phyloP scores from a whole-genome alignment of 306 rosid species.

The Psophocarpus tetragonolobus region DNA sequence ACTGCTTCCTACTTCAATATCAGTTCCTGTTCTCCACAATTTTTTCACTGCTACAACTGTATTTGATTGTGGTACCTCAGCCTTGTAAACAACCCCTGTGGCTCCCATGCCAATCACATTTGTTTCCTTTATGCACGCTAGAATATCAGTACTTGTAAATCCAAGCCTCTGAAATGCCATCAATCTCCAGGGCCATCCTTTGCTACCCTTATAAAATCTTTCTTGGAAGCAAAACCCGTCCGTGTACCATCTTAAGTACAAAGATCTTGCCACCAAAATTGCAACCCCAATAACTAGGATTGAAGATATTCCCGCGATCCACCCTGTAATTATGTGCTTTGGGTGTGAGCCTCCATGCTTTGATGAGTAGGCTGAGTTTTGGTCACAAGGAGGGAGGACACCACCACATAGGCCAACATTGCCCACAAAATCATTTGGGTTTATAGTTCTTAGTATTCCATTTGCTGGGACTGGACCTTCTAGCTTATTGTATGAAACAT shows the following conservation, averaged over 20 bases:
- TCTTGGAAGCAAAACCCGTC: constrained; percentile 68
- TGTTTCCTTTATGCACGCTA: constrained; percentile 83
- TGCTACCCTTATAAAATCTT: constrained; percentile 61
- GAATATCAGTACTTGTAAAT: constrained; percentile 73
- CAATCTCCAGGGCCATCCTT: constrained; percentile 98
- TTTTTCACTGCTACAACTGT: constrained; percentile 82
- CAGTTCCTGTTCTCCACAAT: constrained; percentile 76
- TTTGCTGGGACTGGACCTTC: constrained; percentile 82
- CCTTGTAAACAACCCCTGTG: constrained; percentile 84
- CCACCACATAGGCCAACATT: constrained; percentile 80
- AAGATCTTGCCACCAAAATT: constrained; percentile 52
- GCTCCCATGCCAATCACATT: constrained; percentile 94
- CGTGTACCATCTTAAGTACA: constrained; percentile 71
- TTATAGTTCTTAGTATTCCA: constrained; percentile 78
- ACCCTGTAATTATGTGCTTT: constrained; percentile 61
- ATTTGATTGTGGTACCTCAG: constrained; percentile 73
- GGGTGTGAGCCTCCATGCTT: constrained; percentile 47
- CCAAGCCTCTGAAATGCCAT: constrained; percentile 89
- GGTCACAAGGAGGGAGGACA: constrained; percentile 70
- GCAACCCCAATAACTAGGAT: constrained; percentile 53
- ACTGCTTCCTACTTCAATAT: constrained; percentile 73
- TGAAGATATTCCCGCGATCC: constrained; percentile 71
- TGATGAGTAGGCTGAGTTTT: constrained; percentile 44
- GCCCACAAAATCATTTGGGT: constrained; percentile 74
- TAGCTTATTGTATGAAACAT: constrained; percentile 80